Evolutionary conservation across 805 yeast species (phyloP), one percentile per base, ranked within the genome.

Genomic region (Geotrichum ghanense): DNA sequence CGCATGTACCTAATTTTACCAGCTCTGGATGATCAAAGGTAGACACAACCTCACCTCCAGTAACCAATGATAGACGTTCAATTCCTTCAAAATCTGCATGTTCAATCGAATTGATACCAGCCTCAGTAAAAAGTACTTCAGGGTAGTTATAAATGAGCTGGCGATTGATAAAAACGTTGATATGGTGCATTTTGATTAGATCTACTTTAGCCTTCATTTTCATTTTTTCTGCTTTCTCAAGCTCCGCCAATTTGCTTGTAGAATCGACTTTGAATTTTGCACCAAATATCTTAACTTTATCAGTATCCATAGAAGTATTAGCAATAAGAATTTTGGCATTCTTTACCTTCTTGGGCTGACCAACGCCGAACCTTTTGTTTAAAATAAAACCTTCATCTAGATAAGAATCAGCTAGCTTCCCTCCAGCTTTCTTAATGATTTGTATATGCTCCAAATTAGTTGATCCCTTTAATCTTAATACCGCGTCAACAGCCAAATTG

Each of bases 21-120:
- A 75, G 75, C 46, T 84, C 94, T 22, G 97, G 95, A 55, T 81
- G 74, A 62, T 92, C 99, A 63, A 92, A 92, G 1, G 97, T 90
- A 5, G 97, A 88, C 1, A 81, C 95, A 45, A 92, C 97, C 71
- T 92, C 97, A 61, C 96, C 98, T 45, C 98, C 98, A 10, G 97
- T 89, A 25, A 88, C 98, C 37, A 90, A 72, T 2, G 98, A 95
- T 55, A 92, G 75, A 63, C 97, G 80, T 71, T 92, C 98, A 47
- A 92, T 86, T 59, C 97, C 99, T 60, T 86, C 97, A 58, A 92
- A 92, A 66, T 92, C 98, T 14, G 98, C 97, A 62, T 92, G 98
- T 66, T 92, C 98, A 53, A 92, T 87, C 20, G 96, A 80, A 65
- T 86, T 89, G 57, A 92, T 84, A 46, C 80, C 78, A 40, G 87